Conservation (phyloP, 768 basidiomycete genomes). For the Leucocoprinus leucothites region DNA sequence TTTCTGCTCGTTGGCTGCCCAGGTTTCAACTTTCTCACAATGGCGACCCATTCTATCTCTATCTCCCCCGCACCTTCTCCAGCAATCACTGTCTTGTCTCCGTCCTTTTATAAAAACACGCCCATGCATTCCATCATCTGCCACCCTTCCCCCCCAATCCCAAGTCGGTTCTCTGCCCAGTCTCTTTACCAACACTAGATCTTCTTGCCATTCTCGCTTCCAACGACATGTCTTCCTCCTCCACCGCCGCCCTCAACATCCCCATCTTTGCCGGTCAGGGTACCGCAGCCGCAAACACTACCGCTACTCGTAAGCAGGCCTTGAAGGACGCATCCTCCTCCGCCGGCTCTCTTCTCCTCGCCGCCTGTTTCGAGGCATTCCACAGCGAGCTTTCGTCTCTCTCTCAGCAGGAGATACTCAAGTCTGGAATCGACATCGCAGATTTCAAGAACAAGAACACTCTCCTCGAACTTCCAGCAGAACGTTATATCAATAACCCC, state of each 20-base stretch:
- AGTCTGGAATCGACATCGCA: slow-evolving; percentile 29
- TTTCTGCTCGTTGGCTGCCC: no score
- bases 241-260: slow-evolving; percentile 17
- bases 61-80: no score
- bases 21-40: no score
- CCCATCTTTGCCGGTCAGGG: slow-evolving; percentile 58
- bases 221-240: slow-evolving; percentile 14
- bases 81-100: no score
- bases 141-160: neutral
- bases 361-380: slow-evolving; percentile 45
- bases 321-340: slow-evolving; percentile 38
- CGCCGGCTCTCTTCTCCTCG: slow-evolving; percentile 38
- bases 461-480: slow-evolving; percentile 32
- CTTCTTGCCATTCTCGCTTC: neutral
- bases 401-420: slow-evolving; percentile 28
- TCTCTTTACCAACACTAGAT: neutral
- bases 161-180: neutral
- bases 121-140: neutral
- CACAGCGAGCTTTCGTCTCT: slow-evolving; percentile 41
- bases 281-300: slow-evolving; percentile 27
- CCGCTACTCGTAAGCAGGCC: slow-evolving; percentile 34
- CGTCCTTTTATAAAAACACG: slow-evolving; percentile 4
- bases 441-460: slow-evolving; percentile 38
- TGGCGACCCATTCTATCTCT: neutral
- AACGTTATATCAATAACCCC: slow-evolving; percentile 39